Base-by-base conservation (phyloP, 805 yeast species). In the Metschnikowia amazonensis region DNA sequence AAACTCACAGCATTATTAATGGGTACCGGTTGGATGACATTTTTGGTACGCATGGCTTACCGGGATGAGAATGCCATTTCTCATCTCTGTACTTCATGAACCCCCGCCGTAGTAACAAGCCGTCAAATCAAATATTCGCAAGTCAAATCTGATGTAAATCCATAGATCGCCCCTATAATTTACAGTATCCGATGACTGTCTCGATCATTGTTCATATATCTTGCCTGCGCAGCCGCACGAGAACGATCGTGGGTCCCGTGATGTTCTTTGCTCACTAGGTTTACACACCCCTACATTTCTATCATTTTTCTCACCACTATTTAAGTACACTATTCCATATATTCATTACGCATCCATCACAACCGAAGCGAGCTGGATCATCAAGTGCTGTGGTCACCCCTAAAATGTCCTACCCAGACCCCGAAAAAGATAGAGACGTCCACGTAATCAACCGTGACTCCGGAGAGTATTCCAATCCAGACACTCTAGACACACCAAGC, bases 1-100 rank as follows among this genome's bases (percentile, higher is more conserved):
- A 71, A 50, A 63, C 67, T 1, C 76, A 72, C 49, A 74, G 75
- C 1, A 71, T 68, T n/a, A 67, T 72, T 30, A 63, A 72, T 44
- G 76, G 76, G 2, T 53, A 62, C 45, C 66, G 63, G 46, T 52
- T 72, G 28, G 76, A 72, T 45, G 75, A 72, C 20, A 50, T 65
- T 24, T 69, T 68, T 49, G 46, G 43, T 27, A 28, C 36, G 30
- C 36, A 39, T 14, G 13, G 18, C 38, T 24, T n/a, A 20, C 36
- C 10, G 7, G 25, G 36, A 34, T 34, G 17, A 34, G 18, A 13
- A 10, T 20, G 25, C 27, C 27, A 18, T 21, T 6, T 9, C 36
- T 34, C 27, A 21, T n/a, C 10, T 9, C 16, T 10, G 13, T 8
- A n/a, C 17, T 20, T 6, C 36, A 6, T 21, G 36, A 8, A 20